phyloP scores from a whole-genome alignment of 1,284 basidiomycete genomes.

The Agaricales sp. region DNA sequence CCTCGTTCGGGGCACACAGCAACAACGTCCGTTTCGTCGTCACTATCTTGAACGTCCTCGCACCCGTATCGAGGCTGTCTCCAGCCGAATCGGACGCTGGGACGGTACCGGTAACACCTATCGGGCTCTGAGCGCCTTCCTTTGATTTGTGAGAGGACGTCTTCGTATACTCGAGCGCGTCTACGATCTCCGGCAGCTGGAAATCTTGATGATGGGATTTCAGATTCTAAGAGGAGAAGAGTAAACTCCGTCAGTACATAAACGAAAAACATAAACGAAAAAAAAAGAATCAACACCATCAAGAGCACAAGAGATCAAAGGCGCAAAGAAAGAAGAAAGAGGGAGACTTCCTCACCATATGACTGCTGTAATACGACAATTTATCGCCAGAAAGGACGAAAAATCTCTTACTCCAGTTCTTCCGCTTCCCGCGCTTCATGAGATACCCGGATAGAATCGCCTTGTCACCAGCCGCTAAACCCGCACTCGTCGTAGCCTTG shows the following conservation, averaged over 20 bases:
- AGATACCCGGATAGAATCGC: constrained; percentile 88
- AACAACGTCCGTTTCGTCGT: constrained; percentile 87
- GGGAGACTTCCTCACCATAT: constrained; percentile 54
- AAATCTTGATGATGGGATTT: constrained; percentile 77
- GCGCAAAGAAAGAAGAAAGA: neutral
- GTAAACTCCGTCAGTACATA: neutral
- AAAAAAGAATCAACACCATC: neutral
- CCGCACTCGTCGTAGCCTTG: constrained; percentile 17
- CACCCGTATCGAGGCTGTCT: neutral
- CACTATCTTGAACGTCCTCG: constrained; percentile 83
- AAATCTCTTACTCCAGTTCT: constrained; percentile 94
- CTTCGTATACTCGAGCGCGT: constrained; percentile 83
- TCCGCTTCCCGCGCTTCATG: constrained; percentile 94
- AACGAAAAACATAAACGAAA: constrained; percentile 8
- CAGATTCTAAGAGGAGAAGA: constrained; percentile 52
- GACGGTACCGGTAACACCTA: neutral
- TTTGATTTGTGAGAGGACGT: constrained; percentile 28
- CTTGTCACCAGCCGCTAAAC: constrained; percentile 39
- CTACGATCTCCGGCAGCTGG: constrained; percentile 77
- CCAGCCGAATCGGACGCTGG: neutral
- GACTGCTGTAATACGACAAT: constrained; percentile 75
- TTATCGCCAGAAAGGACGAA: constrained; percentile 79
- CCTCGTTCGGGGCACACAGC: constrained; percentile 91
- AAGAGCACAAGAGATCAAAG: constrained; percentile 2
- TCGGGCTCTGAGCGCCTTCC: constrained; percentile 18